phyloP scores from a whole-genome alignment of 257 asterid genomes.

The Nicotiana sylvestris region DNA sequence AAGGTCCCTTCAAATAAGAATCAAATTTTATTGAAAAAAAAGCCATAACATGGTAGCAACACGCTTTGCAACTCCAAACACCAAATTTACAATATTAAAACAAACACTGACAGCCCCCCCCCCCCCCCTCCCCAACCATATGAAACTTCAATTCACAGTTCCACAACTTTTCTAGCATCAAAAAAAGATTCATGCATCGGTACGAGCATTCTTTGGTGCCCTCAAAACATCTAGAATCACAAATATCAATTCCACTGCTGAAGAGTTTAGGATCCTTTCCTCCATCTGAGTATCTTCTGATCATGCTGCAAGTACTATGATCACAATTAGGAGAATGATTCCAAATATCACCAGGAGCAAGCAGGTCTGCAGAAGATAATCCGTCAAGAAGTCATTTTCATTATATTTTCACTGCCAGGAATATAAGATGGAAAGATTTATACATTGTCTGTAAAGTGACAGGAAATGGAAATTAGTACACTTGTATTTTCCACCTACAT shows the following conservation, averaged over 20 bases:
- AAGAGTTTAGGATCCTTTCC: neutral
- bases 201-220: neutral
- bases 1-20: neutral
- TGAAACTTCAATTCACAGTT: neutral
- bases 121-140: neutral
- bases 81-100: neutral
- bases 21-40: neutral
- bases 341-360: slow-evolving; percentile 81
- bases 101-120: neutral
- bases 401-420: neutral
- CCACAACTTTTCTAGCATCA: neutral
- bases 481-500: neutral
- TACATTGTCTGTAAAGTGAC: neutral
- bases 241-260: neutral
- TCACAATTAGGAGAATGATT: slow-evolving; percentile 67
- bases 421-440: neutral
- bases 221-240: neutral
- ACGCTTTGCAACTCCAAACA: neutral
- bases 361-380: slow-evolving; percentile 54
- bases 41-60: neutral
- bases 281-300: neutral
- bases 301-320: slow-evolving; percentile 65
- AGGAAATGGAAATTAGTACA: neutral
- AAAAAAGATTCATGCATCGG: neutral
- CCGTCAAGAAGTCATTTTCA: neutral